Base-by-base conservation (phyloP, 345 rosid genomes). In the Hibiscus tridactylites region DNA sequence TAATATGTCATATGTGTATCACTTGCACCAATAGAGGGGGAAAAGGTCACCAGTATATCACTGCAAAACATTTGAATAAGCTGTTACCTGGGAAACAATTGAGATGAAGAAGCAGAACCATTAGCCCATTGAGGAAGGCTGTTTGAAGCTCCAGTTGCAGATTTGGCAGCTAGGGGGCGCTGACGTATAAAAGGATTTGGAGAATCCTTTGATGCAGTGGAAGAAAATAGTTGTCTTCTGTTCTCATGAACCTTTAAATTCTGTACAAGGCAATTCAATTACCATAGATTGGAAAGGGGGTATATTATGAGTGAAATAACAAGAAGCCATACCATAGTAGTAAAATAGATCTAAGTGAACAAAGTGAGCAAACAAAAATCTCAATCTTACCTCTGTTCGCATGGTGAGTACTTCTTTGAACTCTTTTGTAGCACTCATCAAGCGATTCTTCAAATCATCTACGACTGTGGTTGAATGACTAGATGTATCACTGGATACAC, bases 351-450 rank as follows among this genome's bases (percentile, higher is more conserved):
- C 42, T 6, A 6, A 37, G 1, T 35, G 7, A 35, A 60, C 9
- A 29, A 2, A 60, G 17, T 29, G n/a, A 26, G 35, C 35, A 61
- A 37, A 46, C 33, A 61, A 1, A 59, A 39, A 65, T 3, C 5
- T 71, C 4, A 0, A 42, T 1, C 19, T 13, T 61, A 88, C 97
- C 94, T 91, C 97, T 28, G 97, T 87, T 57, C 97, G 86, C 85
- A 83, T 79, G 58, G 97, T 91, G 46, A 91, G 92, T 71, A 91
- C 92, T 71, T 91, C 92, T 73, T 88, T 91, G 65, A 91, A 91
- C 82, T 88, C 97, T 78, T 91, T 91, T 17, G 97, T 88, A 31
- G 97, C 71, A 8, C 88, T 84, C 94, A 91, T 91, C 76, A 91
- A 67, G 44, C 94, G 90, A 69, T 86, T 85, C 85, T 91, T 91